These are phyloP conservation scores for Ogataea saltuana DNA, from an alignment of 805 yeast species.

Conservation along the genomic window DNA sequence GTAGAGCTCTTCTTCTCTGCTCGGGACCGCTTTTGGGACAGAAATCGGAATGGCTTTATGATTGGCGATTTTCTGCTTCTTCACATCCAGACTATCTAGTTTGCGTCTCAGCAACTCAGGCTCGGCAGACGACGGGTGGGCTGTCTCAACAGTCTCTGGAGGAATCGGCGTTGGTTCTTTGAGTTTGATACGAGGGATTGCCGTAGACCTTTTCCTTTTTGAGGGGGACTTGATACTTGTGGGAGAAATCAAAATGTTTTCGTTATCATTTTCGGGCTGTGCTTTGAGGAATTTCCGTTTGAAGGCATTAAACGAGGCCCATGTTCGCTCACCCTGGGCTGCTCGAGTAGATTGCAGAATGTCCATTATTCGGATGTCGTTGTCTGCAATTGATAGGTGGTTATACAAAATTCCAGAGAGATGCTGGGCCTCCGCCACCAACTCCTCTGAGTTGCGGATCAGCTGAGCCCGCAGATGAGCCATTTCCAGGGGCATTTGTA, in stretches of 20 bases:
- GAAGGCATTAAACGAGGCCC: conserved; percentile 26
- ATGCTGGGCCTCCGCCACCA: conserved; percentile 29
- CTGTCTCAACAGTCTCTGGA: too few species aligned
- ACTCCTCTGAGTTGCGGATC: conserved; percentile 27
- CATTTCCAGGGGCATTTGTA: conserved; percentile 5
- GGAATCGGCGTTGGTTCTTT: conserved; percentile 2
- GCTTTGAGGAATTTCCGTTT: conserved; percentile 23
- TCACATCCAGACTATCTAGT: conserved; percentile 4
- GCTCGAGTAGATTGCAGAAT: conserved; percentile 19
- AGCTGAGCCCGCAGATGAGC: conserved; percentile 12
- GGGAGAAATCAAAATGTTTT: not conserved
- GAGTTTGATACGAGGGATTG: conserved; percentile 3
- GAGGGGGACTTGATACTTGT: not conserved
- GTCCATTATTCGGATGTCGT: conserved; percentile 30
- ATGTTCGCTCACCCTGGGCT: conserved; percentile 23
- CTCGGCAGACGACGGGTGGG: not conserved
- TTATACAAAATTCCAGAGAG: conserved; percentile 19
- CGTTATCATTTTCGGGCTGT: not conserved
- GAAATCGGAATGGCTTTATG: conserved; percentile 11
- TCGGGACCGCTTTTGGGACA: conserved; percentile 16
- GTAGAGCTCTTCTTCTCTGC: conserved; percentile 33
- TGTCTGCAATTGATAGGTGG: conserved; percentile 27
- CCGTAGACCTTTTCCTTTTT: not conserved
- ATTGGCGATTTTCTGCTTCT: conserved; percentile 1
- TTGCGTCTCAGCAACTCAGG: conserved; percentile 4